These are phyloP conservation scores for Actinomortierella wolfii DNA, from an alignment of 371 early-diverging fungal species.

Conservation along the genomic window DNA sequence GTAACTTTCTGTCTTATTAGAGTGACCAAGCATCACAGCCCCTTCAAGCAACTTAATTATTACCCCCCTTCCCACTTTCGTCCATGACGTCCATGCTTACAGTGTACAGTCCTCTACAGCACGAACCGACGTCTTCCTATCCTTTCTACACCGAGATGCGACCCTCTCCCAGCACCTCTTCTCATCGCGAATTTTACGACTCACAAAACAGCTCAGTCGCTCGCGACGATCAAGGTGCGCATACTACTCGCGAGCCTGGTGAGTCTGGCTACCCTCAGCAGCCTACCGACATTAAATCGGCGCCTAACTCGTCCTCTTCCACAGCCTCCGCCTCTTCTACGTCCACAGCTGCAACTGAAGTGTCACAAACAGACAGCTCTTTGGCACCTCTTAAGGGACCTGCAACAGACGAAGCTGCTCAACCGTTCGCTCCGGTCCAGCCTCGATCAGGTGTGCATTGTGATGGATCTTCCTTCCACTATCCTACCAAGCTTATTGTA, in stretches of 20 bases:
- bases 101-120: constrained; percentile 37
- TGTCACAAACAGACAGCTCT: too few relatives aligned
- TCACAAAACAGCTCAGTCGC: constrained; percentile 7
- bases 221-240: constrained; percentile 5
- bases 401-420: too few relatives aligned
- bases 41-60: background rate
- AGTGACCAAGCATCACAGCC: background rate
- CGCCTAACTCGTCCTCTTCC: constrained; percentile 14
- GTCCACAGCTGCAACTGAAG: too few relatives aligned
- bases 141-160: constrained; percentile 41
- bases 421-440: too few relatives aligned
- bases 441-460: too few relatives aligned
- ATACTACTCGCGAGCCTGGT: constrained; percentile 8
- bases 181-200: constrained; percentile 2
- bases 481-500: too few relatives aligned
- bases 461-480: too few relatives aligned
- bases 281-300: background rate
- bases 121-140: constrained; percentile 39
- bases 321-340: background rate
- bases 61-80: too few relatives aligned
- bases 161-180: constrained; percentile 9
- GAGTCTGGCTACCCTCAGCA: too few relatives aligned
- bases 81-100: constrained; percentile 26
- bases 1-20: background rate
- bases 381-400: too few relatives aligned